Evolutionary conservation across 352 stramenopile species (phyloP).

Genomic region (Globisporangium solare): DNA sequence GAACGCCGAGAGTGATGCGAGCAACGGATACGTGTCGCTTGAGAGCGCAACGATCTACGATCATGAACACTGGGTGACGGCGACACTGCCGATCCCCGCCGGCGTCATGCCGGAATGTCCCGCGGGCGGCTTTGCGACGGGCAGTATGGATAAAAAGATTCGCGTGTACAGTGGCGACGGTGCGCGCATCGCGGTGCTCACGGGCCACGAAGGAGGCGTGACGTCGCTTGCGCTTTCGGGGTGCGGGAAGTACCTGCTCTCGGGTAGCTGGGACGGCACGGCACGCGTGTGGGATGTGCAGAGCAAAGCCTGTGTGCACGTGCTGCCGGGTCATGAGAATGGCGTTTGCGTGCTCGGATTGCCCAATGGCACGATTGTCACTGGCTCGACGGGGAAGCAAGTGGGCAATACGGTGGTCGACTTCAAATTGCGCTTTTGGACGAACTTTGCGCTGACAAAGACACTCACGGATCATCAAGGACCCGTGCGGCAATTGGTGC

Average conservation of each 20-base stretch:
- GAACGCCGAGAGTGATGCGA: conserved; percentile 10
- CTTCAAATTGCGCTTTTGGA: conserved; percentile 78
- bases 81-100: conserved; percentile 33
- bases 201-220: conserved; percentile 69
- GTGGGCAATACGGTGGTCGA: conserved; percentile 73
- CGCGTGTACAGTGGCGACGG: conserved; percentile 54
- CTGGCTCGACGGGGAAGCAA: conserved; percentile 71
- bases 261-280: conserved; percentile 80
- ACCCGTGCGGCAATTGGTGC: conserved; percentile 64
- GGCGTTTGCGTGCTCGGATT: conserved; percentile 75
- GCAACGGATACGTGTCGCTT: conserved; percentile 28
- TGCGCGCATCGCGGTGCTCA: conserved; percentile 33
- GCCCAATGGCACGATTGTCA: conserved; percentile 57
- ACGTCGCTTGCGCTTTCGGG: conserved; percentile 56
- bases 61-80: conserved; percentile 84
- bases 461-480: conserved; percentile 60
- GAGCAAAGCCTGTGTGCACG: conserved; percentile 44
- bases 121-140: conserved; percentile 58
- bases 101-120: conserved; percentile 19
- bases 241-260: conserved; percentile 47
- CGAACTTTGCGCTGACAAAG: conserved; percentile 42
- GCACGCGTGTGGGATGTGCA: conserved; percentile 67
- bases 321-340: conserved; percentile 71
- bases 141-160: conserved; percentile 79
- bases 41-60: conserved; percentile 59